Evolutionary conservation across 2,329 filamentous ascomycete species (phyloP).

Genomic region (Trichoderma breve): DNA sequence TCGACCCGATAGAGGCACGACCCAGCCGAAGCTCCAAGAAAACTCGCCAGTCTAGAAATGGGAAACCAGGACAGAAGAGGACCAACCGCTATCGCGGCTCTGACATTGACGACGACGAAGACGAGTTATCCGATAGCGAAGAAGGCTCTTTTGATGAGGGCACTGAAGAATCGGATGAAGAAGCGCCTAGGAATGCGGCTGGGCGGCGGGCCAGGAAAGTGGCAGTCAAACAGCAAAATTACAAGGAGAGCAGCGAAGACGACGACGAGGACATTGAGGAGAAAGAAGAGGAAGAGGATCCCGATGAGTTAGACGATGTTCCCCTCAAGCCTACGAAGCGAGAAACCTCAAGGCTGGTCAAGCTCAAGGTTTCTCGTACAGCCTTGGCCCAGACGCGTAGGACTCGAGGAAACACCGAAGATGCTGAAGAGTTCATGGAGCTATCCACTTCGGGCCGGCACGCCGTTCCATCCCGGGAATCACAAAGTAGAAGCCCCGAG

Average conservation of each 20-base stretch:
- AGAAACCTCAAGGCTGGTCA: slow-evolving; percentile 42
- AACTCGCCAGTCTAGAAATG: slow-evolving; percentile 38
- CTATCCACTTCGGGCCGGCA: slow-evolving; percentile 62
- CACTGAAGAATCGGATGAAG: slow-evolving; percentile 42
- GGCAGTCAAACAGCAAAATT: slow-evolving; percentile 45
- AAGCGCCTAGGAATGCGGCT: slow-evolving; percentile 45
- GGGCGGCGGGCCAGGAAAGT: slow-evolving; percentile 50
- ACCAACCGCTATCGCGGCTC: slow-evolving; percentile 54
- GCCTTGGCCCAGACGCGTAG: slow-evolving; percentile 39
- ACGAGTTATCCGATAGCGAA: slow-evolving; percentile 53
- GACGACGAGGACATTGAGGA: slow-evolving; percentile 31
- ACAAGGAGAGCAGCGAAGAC: slow-evolving; percentile 47
- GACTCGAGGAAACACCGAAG: slow-evolving; percentile 55
- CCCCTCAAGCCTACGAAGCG: slow-evolving; percentile 28
- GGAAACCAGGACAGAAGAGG: slow-evolving; percentile 37
- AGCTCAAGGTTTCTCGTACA: slow-evolving; percentile 41
- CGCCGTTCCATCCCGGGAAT: slow-evolving; percentile 47
- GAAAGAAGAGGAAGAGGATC: slow-evolving; percentile 25
- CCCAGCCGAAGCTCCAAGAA: slow-evolving; percentile 45
- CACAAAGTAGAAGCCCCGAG: slow-evolving; percentile 58
- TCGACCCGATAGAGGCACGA: slow-evolving; percentile 52
- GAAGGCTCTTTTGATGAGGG: slow-evolving; percentile 49
- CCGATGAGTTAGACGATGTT: slow-evolving; percentile 28
- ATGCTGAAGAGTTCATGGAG: slow-evolving; percentile 55
- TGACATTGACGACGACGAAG: slow-evolving; percentile 62